These are phyloP conservation scores for Termitomyces sp. DNA, from an alignment of 768 basidiomycete species.

Conservation along the genomic window DNA sequence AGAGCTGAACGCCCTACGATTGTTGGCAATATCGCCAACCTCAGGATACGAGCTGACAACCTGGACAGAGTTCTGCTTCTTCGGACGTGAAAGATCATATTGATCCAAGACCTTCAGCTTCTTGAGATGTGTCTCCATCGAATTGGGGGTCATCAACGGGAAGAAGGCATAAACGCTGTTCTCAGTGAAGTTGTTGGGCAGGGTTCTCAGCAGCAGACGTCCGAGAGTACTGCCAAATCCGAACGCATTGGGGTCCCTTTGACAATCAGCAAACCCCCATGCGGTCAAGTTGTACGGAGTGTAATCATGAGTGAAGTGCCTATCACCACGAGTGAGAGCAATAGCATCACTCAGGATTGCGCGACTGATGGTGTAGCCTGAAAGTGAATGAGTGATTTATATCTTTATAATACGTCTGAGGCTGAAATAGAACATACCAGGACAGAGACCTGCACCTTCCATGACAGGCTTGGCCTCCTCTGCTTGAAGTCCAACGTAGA, in stretches of 20 bases:
- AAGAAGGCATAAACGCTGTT: slow-evolving; percentile 82
- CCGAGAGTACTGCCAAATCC: slow-evolving; percentile 79
- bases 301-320: slow-evolving; percentile 78
- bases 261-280: slow-evolving; percentile 84
- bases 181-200: slow-evolving; percentile 65
- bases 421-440: slow-evolving; percentile 40
- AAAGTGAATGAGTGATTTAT: background rate
- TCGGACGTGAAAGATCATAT: slow-evolving; percentile 57
- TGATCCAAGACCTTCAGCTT: slow-evolving; percentile 49
- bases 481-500: slow-evolving; percentile 79
- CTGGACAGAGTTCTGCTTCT: slow-evolving; percentile 17
- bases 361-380: slow-evolving; percentile 78
- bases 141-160: slow-evolving; percentile 77
- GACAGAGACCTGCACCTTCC: slow-evolving; percentile 82
- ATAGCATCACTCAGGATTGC: slow-evolving; percentile 87
- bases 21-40: slow-evolving; percentile 50
- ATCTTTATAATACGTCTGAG: too few species aligned
- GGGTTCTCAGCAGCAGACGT: slow-evolving; percentile 66
- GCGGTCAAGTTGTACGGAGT: slow-evolving; percentile 78
- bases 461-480: slow-evolving; percentile 73
- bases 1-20: slow-evolving; percentile 37
- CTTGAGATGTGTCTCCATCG: slow-evolving; percentile 58
- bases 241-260: slow-evolving; percentile 64
- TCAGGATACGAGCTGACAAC: slow-evolving; percentile 43
- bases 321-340: slow-evolving; percentile 81